Conservation (phyloP, 306 rosid species). For the Trichosanthes cucumerina region DNA sequence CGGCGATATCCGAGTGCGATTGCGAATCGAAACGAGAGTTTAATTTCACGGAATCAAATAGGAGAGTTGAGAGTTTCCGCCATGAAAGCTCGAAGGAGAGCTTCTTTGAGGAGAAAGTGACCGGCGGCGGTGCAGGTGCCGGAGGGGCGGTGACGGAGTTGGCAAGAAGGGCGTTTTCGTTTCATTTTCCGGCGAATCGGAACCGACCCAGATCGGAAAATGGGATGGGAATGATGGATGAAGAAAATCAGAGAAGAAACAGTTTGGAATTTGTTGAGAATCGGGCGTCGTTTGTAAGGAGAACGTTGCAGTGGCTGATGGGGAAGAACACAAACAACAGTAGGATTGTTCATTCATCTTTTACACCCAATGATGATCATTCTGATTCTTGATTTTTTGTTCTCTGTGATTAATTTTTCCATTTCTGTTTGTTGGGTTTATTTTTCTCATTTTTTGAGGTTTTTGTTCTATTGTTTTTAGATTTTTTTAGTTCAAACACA, state of each 20-base stretch:
- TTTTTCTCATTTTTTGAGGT: background rate
- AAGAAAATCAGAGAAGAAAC: slow-evolving; percentile 51
- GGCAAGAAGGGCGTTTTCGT: slow-evolving; percentile 62
- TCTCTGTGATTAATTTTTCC: background rate
- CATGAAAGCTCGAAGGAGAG: slow-evolving; percentile 18
- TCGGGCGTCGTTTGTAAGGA: slow-evolving; percentile 73
- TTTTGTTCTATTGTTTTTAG: too few species aligned
- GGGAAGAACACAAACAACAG: slow-evolving; percentile 47
- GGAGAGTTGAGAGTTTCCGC: slow-evolving; percentile 1
- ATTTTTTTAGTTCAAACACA: too few species aligned
- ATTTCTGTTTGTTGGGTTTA: background rate
- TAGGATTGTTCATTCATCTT: slow-evolving; percentile 72
- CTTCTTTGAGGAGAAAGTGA: slow-evolving; percentile 17
- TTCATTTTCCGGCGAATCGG: slow-evolving; percentile 44
- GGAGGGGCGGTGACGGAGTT: slow-evolving; percentile 8
- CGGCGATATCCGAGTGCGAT: slow-evolving; percentile 78
- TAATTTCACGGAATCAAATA: slow-evolving; percentile 38
- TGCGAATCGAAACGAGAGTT: slow-evolving; percentile 72
- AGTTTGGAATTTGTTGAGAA: slow-evolving; percentile 70
- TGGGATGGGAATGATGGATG: slow-evolving; percentile 29
- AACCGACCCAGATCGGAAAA: slow-evolving; percentile 35
- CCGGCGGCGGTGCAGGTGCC: background rate
- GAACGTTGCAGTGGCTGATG: slow-evolving; percentile 75
- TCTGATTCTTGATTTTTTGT: background rate
- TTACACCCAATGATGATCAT: slow-evolving; percentile 25